Conservation (phyloP, 2,329 filamentous ascomycete species). For the Pseudogymnoascus sp. region DNA sequence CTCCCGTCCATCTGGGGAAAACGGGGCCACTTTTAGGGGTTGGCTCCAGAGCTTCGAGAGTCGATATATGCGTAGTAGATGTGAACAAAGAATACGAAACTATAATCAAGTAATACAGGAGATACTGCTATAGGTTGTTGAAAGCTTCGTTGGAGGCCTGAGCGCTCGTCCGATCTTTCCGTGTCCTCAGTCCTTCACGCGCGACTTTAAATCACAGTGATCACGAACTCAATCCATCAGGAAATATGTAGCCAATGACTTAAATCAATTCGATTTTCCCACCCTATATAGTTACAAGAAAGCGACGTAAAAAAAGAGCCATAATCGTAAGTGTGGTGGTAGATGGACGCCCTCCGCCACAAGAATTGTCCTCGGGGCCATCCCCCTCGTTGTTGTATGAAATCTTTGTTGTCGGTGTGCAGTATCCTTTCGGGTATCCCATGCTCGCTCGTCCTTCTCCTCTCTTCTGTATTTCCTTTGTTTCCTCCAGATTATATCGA, state of each 20-base stretch:
- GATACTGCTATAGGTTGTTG: background rate
- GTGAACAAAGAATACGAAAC: background rate
- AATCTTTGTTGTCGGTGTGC: background rate
- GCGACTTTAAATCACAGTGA: background rate
- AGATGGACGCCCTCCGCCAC: background rate
- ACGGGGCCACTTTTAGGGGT: background rate
- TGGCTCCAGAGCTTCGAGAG: background rate
- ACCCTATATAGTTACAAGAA: conserved; percentile 5
- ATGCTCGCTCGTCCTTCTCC: background rate
- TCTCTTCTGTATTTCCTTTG: background rate
- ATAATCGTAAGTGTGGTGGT: conserved; percentile 17
- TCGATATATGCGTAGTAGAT: background rate
- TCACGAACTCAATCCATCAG: background rate
- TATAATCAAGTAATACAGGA: background rate
- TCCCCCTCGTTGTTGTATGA: background rate
- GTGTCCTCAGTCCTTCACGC: background rate
- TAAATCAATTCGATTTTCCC: background rate
- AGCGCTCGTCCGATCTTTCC: background rate
- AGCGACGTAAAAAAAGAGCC: conserved; percentile 21
- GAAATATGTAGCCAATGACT: background rate
- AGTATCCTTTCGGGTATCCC: conserved; percentile 3
- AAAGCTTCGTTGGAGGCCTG: background rate
- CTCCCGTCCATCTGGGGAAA: background rate
- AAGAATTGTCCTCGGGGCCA: background rate
- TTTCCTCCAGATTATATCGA: background rate